phyloP scores from a whole-genome alignment of 2,329 filamentous ascomycete genomes.

The Colletotrichum scovillei region DNA sequence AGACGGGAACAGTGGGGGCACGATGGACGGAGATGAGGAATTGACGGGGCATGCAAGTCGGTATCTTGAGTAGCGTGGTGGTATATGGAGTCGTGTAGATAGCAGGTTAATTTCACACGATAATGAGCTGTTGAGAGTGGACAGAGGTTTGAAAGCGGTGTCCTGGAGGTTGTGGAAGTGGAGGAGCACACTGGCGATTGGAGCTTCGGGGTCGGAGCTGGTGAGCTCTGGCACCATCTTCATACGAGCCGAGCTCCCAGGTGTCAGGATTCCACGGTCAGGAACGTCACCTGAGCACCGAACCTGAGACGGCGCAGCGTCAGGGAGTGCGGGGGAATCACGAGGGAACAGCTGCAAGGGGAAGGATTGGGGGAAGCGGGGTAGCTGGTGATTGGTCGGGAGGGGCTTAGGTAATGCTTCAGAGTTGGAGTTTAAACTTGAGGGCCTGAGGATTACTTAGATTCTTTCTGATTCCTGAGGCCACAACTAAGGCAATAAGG shows the following conservation, averaged over 20 bases:
- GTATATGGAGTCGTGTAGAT: not conserved
- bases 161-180: not conserved
- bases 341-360: constrained; percentile 21
- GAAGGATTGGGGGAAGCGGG: constrained; percentile 25
- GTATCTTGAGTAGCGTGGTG: not conserved
- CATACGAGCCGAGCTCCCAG: constrained; percentile 1
- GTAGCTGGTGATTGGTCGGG: constrained; percentile 11
- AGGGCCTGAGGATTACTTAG: constrained; percentile 11
- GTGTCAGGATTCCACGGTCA: not conserved
- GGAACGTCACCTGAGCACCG: constrained; percentile 29
- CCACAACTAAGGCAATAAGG: too few relatives aligned
- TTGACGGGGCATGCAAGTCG: constrained; percentile 9
- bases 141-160: not conserved
- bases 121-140: not conserved
- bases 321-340: constrained; percentile 35
- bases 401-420: constrained; percentile 12
- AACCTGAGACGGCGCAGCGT: constrained; percentile 32
- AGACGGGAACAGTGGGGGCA: constrained; percentile 19
- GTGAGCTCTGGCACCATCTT: not conserved
- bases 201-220: not conserved
- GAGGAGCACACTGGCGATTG: not conserved
- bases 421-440: constrained; percentile 21
- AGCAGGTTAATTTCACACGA: constrained; percentile 5
- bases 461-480: too few relatives aligned
- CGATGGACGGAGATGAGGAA: constrained; percentile 13